phyloP scores from a whole-genome alignment of 2,329 filamentous ascomycete genomes.

The Bretziella fagacearum region DNA sequence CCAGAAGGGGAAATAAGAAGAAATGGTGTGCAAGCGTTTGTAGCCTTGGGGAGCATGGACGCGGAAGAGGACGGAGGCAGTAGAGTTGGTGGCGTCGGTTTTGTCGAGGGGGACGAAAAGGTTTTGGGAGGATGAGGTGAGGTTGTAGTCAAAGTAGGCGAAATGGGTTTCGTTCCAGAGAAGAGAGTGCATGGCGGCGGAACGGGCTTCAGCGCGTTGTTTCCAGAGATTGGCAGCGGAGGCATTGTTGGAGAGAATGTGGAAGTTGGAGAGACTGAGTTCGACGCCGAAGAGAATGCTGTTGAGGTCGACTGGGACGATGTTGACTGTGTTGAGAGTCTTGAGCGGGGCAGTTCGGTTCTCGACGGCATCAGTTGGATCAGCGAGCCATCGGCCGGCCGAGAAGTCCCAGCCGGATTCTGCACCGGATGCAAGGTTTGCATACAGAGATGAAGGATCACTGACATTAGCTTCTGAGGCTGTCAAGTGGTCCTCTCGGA shows the following conservation, averaged over 20 bases:
- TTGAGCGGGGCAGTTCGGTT: slow-evolving; percentile 50
- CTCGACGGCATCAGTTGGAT: slow-evolving; percentile 38
- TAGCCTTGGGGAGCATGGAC: slow-evolving; percentile 33
- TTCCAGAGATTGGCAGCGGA: slow-evolving; percentile 33
- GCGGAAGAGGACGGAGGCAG: slow-evolving; percentile 19
- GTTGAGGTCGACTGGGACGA: slow-evolving; percentile 50
- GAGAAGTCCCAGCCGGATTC: slow-evolving; percentile 51
- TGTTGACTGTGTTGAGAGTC: slow-evolving; percentile 40
- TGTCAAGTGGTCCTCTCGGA: slow-evolving; percentile 45
- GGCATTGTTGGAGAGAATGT: slow-evolving; percentile 32
- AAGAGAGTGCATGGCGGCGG: slow-evolving; percentile 43
- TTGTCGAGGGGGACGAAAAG: slow-evolving; percentile 26
- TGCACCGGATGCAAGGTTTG: slow-evolving; percentile 46
- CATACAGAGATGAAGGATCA: slow-evolving; percentile 37
- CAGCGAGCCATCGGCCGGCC: slow-evolving; percentile 37
- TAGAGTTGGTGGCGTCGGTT: background rate
- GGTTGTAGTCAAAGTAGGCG: slow-evolving; percentile 54
- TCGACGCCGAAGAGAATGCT: slow-evolving; percentile 52
- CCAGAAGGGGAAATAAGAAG: slow-evolving; percentile 55
- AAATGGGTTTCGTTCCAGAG: slow-evolving; percentile 47
- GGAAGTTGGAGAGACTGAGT: slow-evolving; percentile 38
- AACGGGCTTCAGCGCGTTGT: slow-evolving; percentile 33
- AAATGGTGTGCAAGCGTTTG: slow-evolving; percentile 40
- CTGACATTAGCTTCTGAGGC: slow-evolving; percentile 37
- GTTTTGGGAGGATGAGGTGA: slow-evolving; percentile 39